Evolutionary conservation across 805 yeast genomes (phyloP), one percentile per base, ranked within the genome.

Genomic region (Dipodascus geniculatus): DNA sequence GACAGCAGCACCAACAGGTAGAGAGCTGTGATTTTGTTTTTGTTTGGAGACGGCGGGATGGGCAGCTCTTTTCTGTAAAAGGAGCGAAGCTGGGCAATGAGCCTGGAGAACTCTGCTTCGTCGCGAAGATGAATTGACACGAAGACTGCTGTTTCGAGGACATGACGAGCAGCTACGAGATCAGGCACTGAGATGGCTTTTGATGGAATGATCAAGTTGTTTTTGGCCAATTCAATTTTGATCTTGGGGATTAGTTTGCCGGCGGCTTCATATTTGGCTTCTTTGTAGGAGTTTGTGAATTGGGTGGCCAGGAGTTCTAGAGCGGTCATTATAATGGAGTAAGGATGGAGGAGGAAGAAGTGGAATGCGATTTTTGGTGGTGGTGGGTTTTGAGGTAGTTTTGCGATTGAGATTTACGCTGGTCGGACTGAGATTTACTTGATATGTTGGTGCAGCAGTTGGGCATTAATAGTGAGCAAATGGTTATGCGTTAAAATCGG

Each of bases 121-220:
- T 85, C 76, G 35, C 76, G 70, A 48, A 77, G 66, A 60, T 83
- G 83, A 57, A 93, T 80, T 51, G 90, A 78, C 17, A 86, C 78
- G 52, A 91, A 72, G 0, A 96, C 95, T 11, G 96, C 96, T 56
- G 89, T 79, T 67, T 93, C 98, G 51, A 93, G 72, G 48, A 91
- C 85, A 44, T 85, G 80, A 60, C 95, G 82, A 4, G 96, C 81
- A 42, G 88, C 86, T 56, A 77, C 74, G 54, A 89, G 75, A 69
- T 90, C 96, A 19, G 67, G 65, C 51, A 70, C 70, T n/a, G 59
- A 54, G 50, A 64, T 60, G 49, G 62, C 63, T 54, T 76, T 61
- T 56, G 68, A 67, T 19, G 97, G 97, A 23, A 89, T 79, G 55
- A 93, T 77, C 48, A 91, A 71, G 57, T 84, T 81, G 59, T 82